phyloP scores from a whole-genome alignment of 257 asterid species.

The Solanum medicagineum region DNA sequence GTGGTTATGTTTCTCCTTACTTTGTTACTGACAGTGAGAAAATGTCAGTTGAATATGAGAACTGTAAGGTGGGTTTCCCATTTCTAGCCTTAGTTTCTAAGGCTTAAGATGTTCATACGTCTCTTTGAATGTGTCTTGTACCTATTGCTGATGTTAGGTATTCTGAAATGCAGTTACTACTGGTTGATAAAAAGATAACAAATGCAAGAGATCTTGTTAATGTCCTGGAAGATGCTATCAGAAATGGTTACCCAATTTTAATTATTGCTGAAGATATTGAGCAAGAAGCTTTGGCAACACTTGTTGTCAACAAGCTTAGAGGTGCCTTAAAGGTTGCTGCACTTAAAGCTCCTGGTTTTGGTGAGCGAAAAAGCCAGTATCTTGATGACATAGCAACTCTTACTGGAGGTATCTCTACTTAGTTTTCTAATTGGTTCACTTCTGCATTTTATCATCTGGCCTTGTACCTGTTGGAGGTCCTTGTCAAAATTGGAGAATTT shows the following conservation, averaged over 20 bases:
- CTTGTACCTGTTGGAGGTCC: not conserved
- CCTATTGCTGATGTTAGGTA: not conserved
- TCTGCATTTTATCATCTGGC: not conserved
- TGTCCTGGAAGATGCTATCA: constrained; percentile 83
- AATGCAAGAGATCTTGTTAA: constrained; percentile 82
- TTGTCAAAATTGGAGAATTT: not conserved
- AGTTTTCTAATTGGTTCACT: not conserved
- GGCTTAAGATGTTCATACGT: not conserved
- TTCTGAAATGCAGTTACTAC: constrained; percentile 42
- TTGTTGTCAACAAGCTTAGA: constrained; percentile 88
- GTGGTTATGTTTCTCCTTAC: constrained; percentile 90
- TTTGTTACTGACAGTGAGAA: constrained; percentile 91
- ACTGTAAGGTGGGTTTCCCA: constrained; percentile 65
- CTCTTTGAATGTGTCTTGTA: not conserved
- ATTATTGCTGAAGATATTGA: constrained; percentile 96
- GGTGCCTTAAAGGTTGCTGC: constrained; percentile 93
- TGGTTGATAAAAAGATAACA: constrained; percentile 91
- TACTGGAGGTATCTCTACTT: constrained; percentile 64
- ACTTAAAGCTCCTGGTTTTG: constrained; percentile 98
- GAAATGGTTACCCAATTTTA: constrained; percentile 71
- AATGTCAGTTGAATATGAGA: constrained; percentile 84
- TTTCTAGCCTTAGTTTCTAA: not conserved
- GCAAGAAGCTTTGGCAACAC: constrained; percentile 98
- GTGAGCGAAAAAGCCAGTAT: constrained; percentile 92
- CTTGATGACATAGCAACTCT: constrained; percentile 91